Evolutionary conservation across 2,329 filamentous ascomycete genomes (phyloP).

Genomic region (Drechslera avenae): DNA sequence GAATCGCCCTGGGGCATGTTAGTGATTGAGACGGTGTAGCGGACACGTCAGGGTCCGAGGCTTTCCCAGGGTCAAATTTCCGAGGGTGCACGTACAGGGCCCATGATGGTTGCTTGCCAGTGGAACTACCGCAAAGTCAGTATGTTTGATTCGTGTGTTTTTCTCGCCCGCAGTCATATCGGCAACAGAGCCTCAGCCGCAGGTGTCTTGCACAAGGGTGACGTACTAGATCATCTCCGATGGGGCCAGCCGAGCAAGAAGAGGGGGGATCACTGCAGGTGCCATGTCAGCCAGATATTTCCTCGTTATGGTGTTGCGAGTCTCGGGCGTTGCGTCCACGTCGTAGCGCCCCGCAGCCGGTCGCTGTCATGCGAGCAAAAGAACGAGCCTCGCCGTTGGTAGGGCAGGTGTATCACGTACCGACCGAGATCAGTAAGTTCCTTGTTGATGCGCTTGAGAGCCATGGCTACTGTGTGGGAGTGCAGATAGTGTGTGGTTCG

Average conservation of each 20-base stretch:
- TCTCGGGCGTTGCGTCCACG: slow-evolving; percentile 18
- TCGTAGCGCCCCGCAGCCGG: slow-evolving; percentile 39
- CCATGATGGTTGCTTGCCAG: slow-evolving; percentile 99
- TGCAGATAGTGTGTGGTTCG: slow-evolving; percentile 19
- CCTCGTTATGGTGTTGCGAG: slow-evolving; percentile 11
- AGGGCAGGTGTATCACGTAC: slow-evolving; percentile 56
- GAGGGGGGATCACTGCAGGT: slow-evolving; percentile 86
- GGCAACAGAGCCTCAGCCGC: slow-evolving; percentile 40
- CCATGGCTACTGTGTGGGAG: slow-evolving; percentile 61
- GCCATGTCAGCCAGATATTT: slow-evolving; percentile 40
- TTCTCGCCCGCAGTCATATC: slow-evolving; percentile 12
- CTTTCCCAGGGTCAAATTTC: too few relatives aligned
- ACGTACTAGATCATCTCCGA: slow-evolving; percentile 97
- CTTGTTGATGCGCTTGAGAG: slow-evolving; percentile 94
- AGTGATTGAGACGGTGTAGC: slow-evolving; percentile 28
- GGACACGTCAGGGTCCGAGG: neutral
- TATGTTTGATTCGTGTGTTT: slow-evolving; percentile 28
- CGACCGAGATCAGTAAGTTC: slow-evolving; percentile 88
- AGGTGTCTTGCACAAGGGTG: slow-evolving; percentile 29
- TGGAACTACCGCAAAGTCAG: slow-evolving; percentile 73
- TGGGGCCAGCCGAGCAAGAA: slow-evolving; percentile 95
- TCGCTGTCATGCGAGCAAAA: slow-evolving; percentile 48
- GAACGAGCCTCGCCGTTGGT: slow-evolving; percentile 24
- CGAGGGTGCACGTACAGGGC: slow-evolving; percentile 73
- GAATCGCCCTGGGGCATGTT: slow-evolving; percentile 73